Conservation (phyloP, 352 stramenopile species). For the Plasmopara viticola region DNA sequence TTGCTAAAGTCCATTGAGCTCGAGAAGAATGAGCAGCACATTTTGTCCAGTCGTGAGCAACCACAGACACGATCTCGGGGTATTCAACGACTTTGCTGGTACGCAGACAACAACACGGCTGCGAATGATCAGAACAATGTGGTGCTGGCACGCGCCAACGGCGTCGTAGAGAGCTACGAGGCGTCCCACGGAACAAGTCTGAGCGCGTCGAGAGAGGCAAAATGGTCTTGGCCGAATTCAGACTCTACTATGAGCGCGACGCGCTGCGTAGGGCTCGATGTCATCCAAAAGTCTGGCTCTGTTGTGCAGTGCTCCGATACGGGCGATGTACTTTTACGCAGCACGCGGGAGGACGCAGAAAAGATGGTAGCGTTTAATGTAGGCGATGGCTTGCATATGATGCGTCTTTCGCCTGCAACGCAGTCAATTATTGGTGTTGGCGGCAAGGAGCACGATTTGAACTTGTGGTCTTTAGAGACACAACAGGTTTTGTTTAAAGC, state of each 20-base stretch:
- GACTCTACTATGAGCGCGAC: conserved; percentile 11
- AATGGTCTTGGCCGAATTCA: conserved; percentile 39
- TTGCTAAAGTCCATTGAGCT: conserved; percentile 78
- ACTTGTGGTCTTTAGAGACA: conserved; percentile 79
- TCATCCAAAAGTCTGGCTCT: conserved; percentile 52
- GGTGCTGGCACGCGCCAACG: conserved; percentile 51
- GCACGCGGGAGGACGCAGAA: conserved; percentile 22
- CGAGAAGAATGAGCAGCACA: conserved; percentile 60
- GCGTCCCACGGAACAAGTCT: conserved; percentile 32
- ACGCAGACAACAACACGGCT: conserved; percentile 39
- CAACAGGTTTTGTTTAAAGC: conserved; percentile 70
- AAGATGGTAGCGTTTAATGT: conserved; percentile 54
- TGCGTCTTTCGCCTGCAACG: conserved; percentile 38
- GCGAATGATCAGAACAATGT: conserved; percentile 36
- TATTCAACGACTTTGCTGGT: conserved; percentile 59
- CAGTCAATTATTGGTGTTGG: conserved; percentile 66
- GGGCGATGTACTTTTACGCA: conserved; percentile 46
- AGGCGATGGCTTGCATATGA: conserved; percentile 38
- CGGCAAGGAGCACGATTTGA: conserved; percentile 77
- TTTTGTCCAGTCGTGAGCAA: conserved; percentile 40
- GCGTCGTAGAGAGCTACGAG: conserved; percentile 61
- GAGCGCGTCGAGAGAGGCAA: conserved; percentile 24
- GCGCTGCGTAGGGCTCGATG: conserved; percentile 45
- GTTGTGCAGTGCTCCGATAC: conserved; percentile 59
- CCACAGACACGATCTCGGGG: conserved; percentile 39